phyloP scores from a whole-genome alignment of 305 asterid genomes.

The Fraxinus dipetala region DNA sequence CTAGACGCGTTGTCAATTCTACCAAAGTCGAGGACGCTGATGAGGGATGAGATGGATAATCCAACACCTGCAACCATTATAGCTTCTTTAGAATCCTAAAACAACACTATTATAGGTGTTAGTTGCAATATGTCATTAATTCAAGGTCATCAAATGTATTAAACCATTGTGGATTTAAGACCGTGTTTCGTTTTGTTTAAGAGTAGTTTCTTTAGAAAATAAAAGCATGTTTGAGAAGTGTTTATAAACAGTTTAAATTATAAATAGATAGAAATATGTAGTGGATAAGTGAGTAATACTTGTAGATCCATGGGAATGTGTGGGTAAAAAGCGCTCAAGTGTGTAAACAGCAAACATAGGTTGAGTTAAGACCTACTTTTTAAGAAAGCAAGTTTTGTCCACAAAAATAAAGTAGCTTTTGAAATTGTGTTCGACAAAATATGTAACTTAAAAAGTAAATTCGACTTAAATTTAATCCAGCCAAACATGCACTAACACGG shows the following conservation, averaged over 20 bases:
- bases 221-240: background rate
- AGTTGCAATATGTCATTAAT: background rate
- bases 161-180: background rate
- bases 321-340: background rate
- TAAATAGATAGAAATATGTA: background rate
- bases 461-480: background rate
- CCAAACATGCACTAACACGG: background rate
- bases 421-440: background rate
- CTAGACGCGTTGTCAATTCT: conserved; percentile 84
- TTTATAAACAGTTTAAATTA: background rate
- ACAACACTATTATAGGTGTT: background rate
- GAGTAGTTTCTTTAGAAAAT: background rate
- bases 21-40: conserved; percentile 74
- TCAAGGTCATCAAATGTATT: background rate
- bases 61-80: conserved; percentile 41
- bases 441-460: background rate
- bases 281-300: background rate
- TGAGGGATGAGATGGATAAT: conserved; percentile 54
- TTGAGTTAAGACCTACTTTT: background rate
- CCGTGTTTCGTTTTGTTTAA: background rate
- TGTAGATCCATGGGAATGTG: background rate
- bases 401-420: background rate
- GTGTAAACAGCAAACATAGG: background rate
- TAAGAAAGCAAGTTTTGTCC: background rate
- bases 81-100: background rate